phyloP scores from a whole-genome alignment of 176 grass and related monocot genomes.

The Hordeum marinum region DNA sequence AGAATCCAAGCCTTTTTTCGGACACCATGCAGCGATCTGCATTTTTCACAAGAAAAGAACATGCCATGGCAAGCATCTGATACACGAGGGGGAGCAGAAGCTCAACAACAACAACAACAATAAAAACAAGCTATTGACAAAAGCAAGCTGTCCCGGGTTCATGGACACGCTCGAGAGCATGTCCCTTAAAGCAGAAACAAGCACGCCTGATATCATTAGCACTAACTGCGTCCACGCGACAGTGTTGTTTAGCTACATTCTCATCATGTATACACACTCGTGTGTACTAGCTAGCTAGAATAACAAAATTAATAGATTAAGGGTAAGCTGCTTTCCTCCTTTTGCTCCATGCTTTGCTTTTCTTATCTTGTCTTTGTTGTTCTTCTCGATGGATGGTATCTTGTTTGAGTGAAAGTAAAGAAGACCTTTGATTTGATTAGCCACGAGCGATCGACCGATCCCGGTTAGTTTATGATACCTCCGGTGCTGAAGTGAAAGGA shows the following conservation, averaged over 20 bases:
- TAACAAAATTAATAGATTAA: not conserved
- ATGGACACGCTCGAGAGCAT: constrained; percentile 38
- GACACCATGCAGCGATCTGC: not conserved
- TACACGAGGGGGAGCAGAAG: constrained; percentile 15
- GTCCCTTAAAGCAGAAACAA: constrained; percentile 59
- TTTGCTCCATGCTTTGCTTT: constrained; percentile 10
- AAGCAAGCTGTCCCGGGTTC: constrained; percentile 10
- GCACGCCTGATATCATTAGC: constrained; percentile 18
- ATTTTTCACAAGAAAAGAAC: not conserved
- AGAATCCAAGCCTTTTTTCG: not conserved
- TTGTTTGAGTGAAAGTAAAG: constrained; percentile 39
- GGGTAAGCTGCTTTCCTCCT: constrained; percentile 13
- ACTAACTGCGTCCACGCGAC: not conserved
- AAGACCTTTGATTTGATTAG: not conserved
- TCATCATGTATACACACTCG: not conserved
- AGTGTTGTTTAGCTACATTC: constrained; percentile 24
- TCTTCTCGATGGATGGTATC: constrained; percentile 4
- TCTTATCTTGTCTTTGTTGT: constrained; percentile 12
- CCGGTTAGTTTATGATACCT: not conserved
- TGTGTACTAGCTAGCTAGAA: constrained; percentile 3
- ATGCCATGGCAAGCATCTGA: not conserved
- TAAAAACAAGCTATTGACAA: not conserved
- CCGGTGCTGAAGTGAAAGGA: not conserved
- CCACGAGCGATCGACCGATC: not conserved
- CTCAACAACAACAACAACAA: not conserved